Evolutionary conservation across 2,329 filamentous ascomycete species (phyloP).

Genomic region (Lasiodiplodia sp.): DNA sequence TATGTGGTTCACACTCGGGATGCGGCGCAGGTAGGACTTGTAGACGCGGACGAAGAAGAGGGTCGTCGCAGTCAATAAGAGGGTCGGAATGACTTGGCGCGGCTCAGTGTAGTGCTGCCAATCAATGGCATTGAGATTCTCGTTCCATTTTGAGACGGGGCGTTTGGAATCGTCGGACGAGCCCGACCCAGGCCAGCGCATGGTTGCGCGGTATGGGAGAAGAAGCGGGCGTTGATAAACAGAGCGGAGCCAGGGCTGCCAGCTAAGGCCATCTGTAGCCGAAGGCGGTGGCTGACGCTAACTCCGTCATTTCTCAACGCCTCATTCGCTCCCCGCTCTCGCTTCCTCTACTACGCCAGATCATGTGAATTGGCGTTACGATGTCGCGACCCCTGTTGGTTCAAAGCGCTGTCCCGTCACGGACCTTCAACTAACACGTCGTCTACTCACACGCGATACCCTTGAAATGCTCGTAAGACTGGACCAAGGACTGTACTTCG

Average conservation of each 20-base stretch:
- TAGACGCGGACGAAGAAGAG: constrained; percentile 67
- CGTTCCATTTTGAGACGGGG: constrained; percentile 53
- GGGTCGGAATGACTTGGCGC: constrained; percentile 60
- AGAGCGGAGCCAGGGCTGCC: constrained; percentile 2
- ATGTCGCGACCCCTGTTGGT: neutral
- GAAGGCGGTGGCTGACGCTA: constrained; percentile 6
- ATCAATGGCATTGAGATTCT: constrained; percentile 44
- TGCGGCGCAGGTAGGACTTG: constrained; percentile 77
- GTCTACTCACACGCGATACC: neutral
- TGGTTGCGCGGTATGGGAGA: constrained; percentile 36
- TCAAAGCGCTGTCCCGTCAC: neutral
- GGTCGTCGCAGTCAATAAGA: constrained; percentile 63
- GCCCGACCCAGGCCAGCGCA: constrained; percentile 52
- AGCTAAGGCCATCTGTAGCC: constrained; percentile 21
- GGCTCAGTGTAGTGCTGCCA: constrained; percentile 65
- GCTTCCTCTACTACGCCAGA: neutral
- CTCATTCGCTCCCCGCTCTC: neutral
- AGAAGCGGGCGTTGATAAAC: constrained; percentile 19
- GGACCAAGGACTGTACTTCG: neutral
- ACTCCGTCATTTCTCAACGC: neutral
- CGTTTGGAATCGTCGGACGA: constrained; percentile 39
- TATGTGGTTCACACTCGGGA: constrained; percentile 79
- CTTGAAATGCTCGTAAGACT: neutral
- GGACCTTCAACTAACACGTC: neutral
- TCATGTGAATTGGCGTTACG: neutral